Percentiles rank a stretch among this genome's conserved stretches.
These are phyloP conservation scores for Alternaria tenuissima DNA, from an alignment of 2,329 filamentous ascomycete genomes.

Conservation along the genomic window DNA sequence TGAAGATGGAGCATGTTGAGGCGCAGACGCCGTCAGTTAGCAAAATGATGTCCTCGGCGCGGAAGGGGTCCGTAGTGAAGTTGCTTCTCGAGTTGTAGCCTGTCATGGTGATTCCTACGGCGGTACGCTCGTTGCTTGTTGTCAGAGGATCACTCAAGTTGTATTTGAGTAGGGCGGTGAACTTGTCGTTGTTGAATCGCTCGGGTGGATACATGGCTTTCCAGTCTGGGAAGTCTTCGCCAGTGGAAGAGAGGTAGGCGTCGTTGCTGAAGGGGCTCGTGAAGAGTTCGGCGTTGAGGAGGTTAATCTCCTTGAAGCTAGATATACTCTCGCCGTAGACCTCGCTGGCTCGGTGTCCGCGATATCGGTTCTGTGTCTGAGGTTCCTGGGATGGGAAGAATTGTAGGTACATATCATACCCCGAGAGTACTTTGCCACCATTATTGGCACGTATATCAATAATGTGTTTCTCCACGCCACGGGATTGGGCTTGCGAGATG, in stretches of 20 bases:
- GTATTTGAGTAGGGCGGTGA: constrained; percentile 51
- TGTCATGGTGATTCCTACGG: constrained; percentile 39
- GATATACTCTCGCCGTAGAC: constrained; percentile 38
- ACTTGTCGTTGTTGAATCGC: constrained; percentile 44
- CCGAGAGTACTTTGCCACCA: constrained; percentile 60
- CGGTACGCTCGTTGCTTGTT: constrained; percentile 41
- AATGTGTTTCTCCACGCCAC: constrained; percentile 65
- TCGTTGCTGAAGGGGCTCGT: constrained; percentile 49
- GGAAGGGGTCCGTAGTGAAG: constrained; percentile 48
- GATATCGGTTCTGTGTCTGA: constrained; percentile 58
- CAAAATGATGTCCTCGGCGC: constrained; percentile 50
- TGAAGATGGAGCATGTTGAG: constrained; percentile 57
- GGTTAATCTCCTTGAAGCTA: constrained; percentile 21
- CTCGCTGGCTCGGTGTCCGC: constrained; percentile 51
- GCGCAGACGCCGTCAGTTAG: constrained; percentile 57
- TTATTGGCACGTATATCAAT: constrained; percentile 70
- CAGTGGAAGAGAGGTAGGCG: constrained; percentile 35
- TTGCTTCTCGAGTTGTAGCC: constrained; percentile 39
- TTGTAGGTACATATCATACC: constrained; percentile 60
- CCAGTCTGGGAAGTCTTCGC: constrained; percentile 47
- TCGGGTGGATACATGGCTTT: constrained; percentile 48
- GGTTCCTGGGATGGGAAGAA: constrained; percentile 60
- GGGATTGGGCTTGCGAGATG: constrained; percentile 56
- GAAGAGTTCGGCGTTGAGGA: constrained; percentile 34
- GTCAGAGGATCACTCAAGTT: constrained; percentile 49